Evolutionary conservation across 305 asterid species (phyloP), one percentile per base, ranked within the genome.

Genomic region (Fraxinus platypoda): DNA sequence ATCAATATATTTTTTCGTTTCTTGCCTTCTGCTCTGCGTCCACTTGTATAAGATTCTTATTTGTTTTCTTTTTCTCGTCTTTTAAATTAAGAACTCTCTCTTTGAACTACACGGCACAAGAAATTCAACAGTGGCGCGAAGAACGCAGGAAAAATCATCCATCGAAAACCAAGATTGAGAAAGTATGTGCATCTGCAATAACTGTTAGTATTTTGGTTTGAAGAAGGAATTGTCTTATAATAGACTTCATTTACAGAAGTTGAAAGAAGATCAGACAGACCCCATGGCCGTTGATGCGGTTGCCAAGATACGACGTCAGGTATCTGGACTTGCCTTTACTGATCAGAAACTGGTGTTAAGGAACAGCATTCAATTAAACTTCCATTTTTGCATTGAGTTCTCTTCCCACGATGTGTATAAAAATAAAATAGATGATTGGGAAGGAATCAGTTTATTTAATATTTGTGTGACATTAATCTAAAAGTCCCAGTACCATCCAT

Each of bases 111-210:
- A 88, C 99, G 34, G 93, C 88, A 64, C 88, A 94, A 91, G 99
- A 95, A 92, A 91, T 95, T 82, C 89, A 77, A 82, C 92, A 86
- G 85, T 95, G 99, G 99, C 97, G 97, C 59, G 98, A 90, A 85
- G 90, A 84, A 76, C 94, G 98, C 66, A 91, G 80, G 84, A 95
- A 90, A 82, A 87, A 94, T 86, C 87, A 86, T 85, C 99, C 99
- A 81, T 89, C 97, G 57, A 91, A 86, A 84, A 82, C 86, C 82
- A 92, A 93, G 82, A 52, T 79, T 33, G 93, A 92, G 82, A 93
- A 91, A 95, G 99, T 94, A 83, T 43, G 85, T 83, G 35, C 19
- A 72, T 75, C 66, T 23, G 78, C 57, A 75, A 62, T 75, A 78
- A 23, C 82, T 85, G 13, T 71, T 77, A 70, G 35, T 54, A 41